A percentile compares a stretch with the other conserved stretches of the same genome.
Evolutionary conservation across 805 yeast genomes (phyloP).

Genomic region (Metschnikowia hibisci): DNA sequence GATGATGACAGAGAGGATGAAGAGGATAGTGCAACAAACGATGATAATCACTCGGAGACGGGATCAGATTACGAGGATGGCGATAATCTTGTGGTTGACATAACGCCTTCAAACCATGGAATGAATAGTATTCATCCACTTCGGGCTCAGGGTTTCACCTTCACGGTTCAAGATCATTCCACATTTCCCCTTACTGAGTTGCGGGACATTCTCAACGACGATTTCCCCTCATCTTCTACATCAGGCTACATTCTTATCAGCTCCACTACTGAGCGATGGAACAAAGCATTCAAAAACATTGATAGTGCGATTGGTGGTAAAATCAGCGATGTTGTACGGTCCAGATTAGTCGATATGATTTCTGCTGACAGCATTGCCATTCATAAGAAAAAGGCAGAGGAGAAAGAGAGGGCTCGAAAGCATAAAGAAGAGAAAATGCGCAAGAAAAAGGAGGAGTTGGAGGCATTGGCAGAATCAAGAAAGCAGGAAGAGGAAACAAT

Average conservation of each 20-base stretch:
- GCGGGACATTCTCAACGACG: constrained; percentile 16
- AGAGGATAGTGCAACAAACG: constrained; percentile 19
- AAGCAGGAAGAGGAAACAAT: constrained; percentile 15
- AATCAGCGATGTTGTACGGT: constrained; percentile 1
- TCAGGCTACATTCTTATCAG: constrained; percentile 25
- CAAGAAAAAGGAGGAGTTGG: constrained; percentile 30
- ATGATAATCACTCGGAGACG: constrained; percentile 9
- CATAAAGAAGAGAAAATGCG: constrained; percentile 29
- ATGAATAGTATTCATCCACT: background rate
- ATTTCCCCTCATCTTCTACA: constrained; percentile 9
- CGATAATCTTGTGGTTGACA: background rate
- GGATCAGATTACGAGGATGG: constrained; percentile 3
- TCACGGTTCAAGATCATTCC: constrained; percentile 1
- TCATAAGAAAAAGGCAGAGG: constrained; percentile 26
- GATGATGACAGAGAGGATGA: constrained; percentile 14
- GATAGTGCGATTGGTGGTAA: background rate
- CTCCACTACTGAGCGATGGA: constrained; percentile 69
- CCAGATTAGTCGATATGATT: constrained; percentile 28
- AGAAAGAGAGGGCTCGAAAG: constrained; percentile 22
- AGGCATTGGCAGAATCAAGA: constrained; percentile 25
- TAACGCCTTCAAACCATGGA: background rate
- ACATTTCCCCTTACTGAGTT: constrained; percentile 23
- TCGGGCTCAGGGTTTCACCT: background rate
- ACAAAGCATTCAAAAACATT: constrained; percentile 30
- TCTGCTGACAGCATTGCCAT: constrained; percentile 46